Conservation (phyloP, 106 monocot species). For the Amphibolis antarctica region DNA sequence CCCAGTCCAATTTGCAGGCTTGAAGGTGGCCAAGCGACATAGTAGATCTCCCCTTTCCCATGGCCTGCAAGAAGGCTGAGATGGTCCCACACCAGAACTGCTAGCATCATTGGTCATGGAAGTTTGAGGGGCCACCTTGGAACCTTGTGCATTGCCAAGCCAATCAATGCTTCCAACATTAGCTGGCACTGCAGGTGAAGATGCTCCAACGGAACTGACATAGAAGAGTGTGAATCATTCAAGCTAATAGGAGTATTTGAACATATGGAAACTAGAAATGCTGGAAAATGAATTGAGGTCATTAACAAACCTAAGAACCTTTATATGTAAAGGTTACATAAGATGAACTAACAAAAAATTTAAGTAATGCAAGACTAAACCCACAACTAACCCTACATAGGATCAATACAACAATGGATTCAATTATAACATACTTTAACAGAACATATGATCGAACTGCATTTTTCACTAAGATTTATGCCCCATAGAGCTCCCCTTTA, state of each 20-base stretch:
- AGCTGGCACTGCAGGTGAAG: constrained; percentile 53
- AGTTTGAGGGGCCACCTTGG: constrained; percentile 48
- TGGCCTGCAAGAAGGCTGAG: constrained; percentile 63
- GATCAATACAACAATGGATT: no score
- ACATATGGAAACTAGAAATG: neutral
- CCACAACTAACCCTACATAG: no score
- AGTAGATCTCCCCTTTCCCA: constrained; percentile 98
- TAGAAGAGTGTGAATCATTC: neutral
- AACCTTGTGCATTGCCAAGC: constrained; percentile 52
- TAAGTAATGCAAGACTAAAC: no score
- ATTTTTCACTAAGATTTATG: no score
- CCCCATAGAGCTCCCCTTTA: no score
- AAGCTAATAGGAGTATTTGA: neutral
- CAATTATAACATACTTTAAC: no score
- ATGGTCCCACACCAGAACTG: constrained; percentile 46
- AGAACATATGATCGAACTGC: no score
- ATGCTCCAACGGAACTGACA: constrained; percentile 86
- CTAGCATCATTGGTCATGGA: constrained; percentile 63
- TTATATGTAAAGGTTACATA: no score
- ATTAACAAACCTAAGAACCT: constrained; percentile 1
- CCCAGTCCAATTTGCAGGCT: constrained; percentile 67
- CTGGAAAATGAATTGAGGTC: neutral
- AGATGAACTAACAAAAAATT: no score
- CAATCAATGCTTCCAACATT: constrained; percentile 79
- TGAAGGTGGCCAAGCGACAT: constrained; percentile 84